phyloP scores from a whole-genome alignment of 2,329 filamentous ascomycete genomes.

The Aureobasidium sp. region DNA sequence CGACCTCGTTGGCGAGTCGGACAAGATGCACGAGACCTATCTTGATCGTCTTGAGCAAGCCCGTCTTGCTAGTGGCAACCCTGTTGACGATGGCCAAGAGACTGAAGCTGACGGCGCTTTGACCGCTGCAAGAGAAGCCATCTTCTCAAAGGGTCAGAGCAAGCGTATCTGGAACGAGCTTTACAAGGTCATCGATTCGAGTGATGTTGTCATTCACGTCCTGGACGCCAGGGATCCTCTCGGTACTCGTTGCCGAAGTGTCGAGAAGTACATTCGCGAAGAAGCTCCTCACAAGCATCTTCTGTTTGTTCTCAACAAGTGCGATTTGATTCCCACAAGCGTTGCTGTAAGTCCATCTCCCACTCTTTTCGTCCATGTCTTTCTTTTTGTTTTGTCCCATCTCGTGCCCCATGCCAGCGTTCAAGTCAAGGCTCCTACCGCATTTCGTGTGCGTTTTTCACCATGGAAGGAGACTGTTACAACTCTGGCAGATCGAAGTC shows the following conservation, averaged over 20 bases:
- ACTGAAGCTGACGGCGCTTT: constrained; percentile 31
- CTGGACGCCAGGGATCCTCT: constrained; percentile 82
- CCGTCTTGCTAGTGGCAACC: constrained; percentile 63
- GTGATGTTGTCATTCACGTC: constrained; percentile 92
- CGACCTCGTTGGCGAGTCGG: constrained; percentile 72
- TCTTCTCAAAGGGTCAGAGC: constrained; percentile 90
- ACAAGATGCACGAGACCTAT: constrained; percentile 73
- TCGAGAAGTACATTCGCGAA: constrained; percentile 87
- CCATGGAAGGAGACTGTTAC: constrained; percentile 93
- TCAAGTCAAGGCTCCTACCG: constrained; percentile 79
- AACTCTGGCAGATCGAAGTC: constrained; percentile 91
- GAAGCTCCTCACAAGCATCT: constrained; percentile 96
- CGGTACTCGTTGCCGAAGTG: constrained; percentile 79
- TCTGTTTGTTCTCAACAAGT: constrained; percentile 83
- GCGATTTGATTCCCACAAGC: constrained; percentile 82
- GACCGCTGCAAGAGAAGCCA: constrained; percentile 49
- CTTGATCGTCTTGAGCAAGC: constrained; percentile 72
- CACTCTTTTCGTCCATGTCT: constrained; percentile 13
- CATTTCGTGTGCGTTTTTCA: constrained; percentile 42
- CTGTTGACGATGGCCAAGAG: constrained; percentile 39
- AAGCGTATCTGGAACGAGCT: constrained; percentile 97
- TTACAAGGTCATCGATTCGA: constrained; percentile 85
- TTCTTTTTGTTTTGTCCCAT: constrained; percentile 21
- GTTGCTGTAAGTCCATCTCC: constrained; percentile 77
- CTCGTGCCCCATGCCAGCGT: constrained; percentile 53